Evolutionary conservation across 108 stramenopile genomes (phyloP), one percentile per base, ranked within the genome.

Genomic region (Thalassiosira profunda): DNA sequence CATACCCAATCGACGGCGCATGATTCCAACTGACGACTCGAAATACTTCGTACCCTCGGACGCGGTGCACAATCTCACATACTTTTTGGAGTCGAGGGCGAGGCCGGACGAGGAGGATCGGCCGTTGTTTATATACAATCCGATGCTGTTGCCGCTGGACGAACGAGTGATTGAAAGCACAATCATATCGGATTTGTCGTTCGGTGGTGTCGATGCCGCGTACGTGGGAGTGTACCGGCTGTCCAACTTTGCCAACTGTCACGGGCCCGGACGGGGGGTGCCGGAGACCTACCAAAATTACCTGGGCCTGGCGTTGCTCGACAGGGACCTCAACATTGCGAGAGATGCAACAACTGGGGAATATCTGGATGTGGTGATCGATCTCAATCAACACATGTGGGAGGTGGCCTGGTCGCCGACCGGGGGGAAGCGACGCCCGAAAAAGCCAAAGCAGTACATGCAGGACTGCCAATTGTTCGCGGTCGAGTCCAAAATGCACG

Each of bases 51-150:
- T 70, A 7, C 74, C 76, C 17, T 35, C 25, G 1, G 49, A 79
- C 51, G 58, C 55, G 24, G 58, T 61, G 5, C 47, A 47, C 21
- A 74, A 79, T 25, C 41, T 74, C 17, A 68, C 65, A 0, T 74
- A 74, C 67, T 79, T 79, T 53, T 37, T 74, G 17, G 37, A 68
- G 59, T 34, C 66, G 23, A 31, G 72, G 36, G 25, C 34, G 5
- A 24, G 58, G 1, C 28, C 35, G n/a, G 29, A 70, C 18, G 67
- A 67, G 57, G 72, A 79, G 42, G 66, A 80, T 29, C 58, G 67
- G 55, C 70, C 79, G 20, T 54, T 80, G 31, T 80, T 58, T 36
- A 15, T 80, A 37, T 80, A 80, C 61, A 80, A 80, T 70, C 79
- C 79, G 5, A 66, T 55, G 51, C 18, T 80, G 26, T 15, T 80